These are phyloP conservation scores for Isoetes taiwanensis DNA, from an alignment of 75 land plant genomes.

Conservation along the genomic window DNA sequence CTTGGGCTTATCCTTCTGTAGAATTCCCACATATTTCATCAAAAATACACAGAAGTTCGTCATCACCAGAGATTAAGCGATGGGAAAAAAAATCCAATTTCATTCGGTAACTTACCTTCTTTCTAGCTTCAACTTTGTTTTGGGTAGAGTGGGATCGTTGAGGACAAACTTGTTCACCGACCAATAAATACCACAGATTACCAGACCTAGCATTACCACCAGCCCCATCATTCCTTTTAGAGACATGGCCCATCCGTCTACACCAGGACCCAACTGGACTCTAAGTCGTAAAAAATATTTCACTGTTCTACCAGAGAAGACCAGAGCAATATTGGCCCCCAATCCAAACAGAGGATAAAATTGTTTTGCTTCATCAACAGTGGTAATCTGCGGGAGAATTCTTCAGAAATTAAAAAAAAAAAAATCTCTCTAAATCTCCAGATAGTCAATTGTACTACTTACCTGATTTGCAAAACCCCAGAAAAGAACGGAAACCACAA, in stretches of 20 bases:
- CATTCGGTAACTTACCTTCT: neutral
- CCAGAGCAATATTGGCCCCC: slow-evolving; percentile 3
- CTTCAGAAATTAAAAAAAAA: neutral
- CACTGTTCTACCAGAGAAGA: neutral
- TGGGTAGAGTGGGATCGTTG: slow-evolving; percentile 4
- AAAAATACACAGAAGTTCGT: neutral
- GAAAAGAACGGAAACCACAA: slow-evolving; percentile 7
- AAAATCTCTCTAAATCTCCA: neutral
- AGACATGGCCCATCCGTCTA: slow-evolving; percentile 5
- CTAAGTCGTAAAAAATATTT: neutral
- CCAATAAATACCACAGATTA: slow-evolving; percentile 1
- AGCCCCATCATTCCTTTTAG: slow-evolving; percentile 6
- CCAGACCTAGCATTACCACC: slow-evolving; percentile 1
- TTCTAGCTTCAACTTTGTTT: neutral
- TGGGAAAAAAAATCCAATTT: no score
- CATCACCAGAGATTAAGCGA: no score
- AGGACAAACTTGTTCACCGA: neutral
- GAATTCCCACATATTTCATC: neutral
- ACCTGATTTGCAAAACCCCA: slow-evolving; percentile 9
- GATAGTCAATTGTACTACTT: no score
- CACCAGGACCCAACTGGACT: neutral
- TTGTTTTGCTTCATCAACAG: slow-evolving; percentile 7
- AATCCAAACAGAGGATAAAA: slow-evolving; percentile 5
- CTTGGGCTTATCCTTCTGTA: slow-evolving; percentile 6
- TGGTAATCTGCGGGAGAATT: neutral